These are phyloP conservation scores for Cordyceps tenuipes DNA, from an alignment of 2,329 filamentous ascomycete species.

Conservation along the genomic window DNA sequence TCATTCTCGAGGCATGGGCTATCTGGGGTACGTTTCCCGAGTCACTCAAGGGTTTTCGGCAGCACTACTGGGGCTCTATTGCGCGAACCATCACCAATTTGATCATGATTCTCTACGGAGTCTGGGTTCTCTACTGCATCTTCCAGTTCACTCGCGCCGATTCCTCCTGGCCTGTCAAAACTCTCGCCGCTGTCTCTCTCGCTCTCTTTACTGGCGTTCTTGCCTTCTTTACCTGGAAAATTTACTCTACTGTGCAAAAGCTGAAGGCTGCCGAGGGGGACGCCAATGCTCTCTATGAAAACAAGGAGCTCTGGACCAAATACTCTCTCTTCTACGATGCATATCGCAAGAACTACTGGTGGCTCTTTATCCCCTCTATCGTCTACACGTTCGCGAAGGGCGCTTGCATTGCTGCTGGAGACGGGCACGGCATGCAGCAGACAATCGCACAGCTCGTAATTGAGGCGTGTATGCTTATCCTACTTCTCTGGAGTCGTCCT, in stretches of 20 bases:
- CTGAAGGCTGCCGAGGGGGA: conserved; percentile 72
- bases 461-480: conserved; percentile 67
- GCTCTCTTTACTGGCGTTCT: conserved; percentile 72
- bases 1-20: conserved; percentile 84
- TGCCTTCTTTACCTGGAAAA: conserved; percentile 76
- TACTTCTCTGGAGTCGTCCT: conserved; percentile 78
- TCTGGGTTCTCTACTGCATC: conserved; percentile 93
- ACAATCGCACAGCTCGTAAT: conserved; percentile 71
- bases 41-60: conserved; percentile 72
- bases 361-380: conserved; percentile 86
- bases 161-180: conserved; percentile 77
- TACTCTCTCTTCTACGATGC: conserved; percentile 97
- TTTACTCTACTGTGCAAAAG: conserved; percentile 65
- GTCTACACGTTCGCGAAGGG: conserved; percentile 88
- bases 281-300: conserved; percentile 64
- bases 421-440: conserved; percentile 79
- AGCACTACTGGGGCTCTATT: conserved; percentile 93
- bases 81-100: conserved; percentile 82
- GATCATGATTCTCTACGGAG: conserved; percentile 83
- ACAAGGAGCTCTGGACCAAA: conserved; percentile 87
- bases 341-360: conserved; percentile 94
- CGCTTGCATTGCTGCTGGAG: conserved; percentile 71
- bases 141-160: conserved; percentile 92
- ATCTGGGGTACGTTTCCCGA: conserved; percentile 82
- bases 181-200: conserved; percentile 74